Evolutionary conservation across 257 asterid species (phyloP), one percentile per base, ranked within the genome.

Genomic region (Haberlea rhodopensis): DNA sequence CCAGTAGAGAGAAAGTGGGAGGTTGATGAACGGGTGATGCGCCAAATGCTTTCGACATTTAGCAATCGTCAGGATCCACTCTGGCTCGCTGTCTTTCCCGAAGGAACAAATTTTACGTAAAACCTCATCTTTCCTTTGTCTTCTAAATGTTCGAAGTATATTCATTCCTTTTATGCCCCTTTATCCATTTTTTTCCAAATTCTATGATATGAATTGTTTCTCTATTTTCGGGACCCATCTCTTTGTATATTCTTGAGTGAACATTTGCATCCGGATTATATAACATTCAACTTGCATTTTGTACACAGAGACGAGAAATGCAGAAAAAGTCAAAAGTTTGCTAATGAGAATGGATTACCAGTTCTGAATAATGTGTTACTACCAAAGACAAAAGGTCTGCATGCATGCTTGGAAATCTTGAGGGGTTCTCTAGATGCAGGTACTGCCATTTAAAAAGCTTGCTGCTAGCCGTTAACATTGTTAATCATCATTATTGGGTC

Each of bases 1-100:
- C 97, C 98, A 0, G 98, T 91, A 16, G 88, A 82, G 88, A 89
- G 98, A 45, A 91, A 80, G 73, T 91, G 98, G 98, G 95, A 88
- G 69, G 82, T 80, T 59, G 98, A 91, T 77, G 86, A 84, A 66
- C 54, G 76, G 26, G 72, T 78, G 34, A 83, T 91, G 82, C 71
- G 49, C 18, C 66, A 75, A 57, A 91, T 81, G 92, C 95, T 91
- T 57, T 82, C 86, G 5, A 74, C 80, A 19, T 80, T 73, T 59
- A 48, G 69, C 62, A 76, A 81, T 75, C 80, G 68, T 26, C 69
- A 53, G 59, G 95, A 85, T 75, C 92, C 97, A 10, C 81, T 91
- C 52, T 91, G 98, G 98, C 97, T 91, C 65, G 89, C 89, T 70
- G 87, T 91, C 63, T 91, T 89, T 77, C 97, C 98, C 1, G 98